Base-by-base conservation (phyloP, 2,329 filamentous ascomycete genomes). In the Talaromyces pinophilus region DNA sequence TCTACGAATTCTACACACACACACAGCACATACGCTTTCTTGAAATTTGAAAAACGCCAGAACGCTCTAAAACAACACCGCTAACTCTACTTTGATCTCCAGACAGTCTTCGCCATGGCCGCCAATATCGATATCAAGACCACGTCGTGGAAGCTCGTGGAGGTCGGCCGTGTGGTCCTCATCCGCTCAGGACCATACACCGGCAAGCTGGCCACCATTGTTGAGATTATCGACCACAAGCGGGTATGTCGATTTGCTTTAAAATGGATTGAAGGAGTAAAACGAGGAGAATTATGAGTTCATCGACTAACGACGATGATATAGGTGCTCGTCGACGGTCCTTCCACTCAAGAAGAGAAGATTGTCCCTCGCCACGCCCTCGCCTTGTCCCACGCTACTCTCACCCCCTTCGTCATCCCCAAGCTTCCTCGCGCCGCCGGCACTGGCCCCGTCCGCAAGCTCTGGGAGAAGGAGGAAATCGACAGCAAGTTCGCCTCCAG, bases 191-290 rank as follows among this genome's bases (percentile, higher is more conserved):
- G 93, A 80, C 89, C 90, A 77, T 91, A 85, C 86, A 85, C 86
- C 75, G 93, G 93, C 85, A 92, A 92, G 82, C 88, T 98, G 77
- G 96, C 93, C 78, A 86, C 90, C 78, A 94, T 99, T 80, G 93
- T 97, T 84, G 94, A 99, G 90, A 98, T 99, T 84, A 95, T 99
- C 86, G 95, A 99, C 86, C 94, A 99, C 91, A 97, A 97, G 89
- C 93, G 95, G 85, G 95, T 99, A 96, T 82, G 95, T 92, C 57
- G 57, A 60, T 13, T 42, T n/a, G 38, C 65, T 59, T 60, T 54
- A 2, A 22, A 7, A 30, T 33, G 22, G 25, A 13, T 19, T 30
- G 3, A 46, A 10, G 19, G 25, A 60, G n/a, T 5, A 25, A 25
- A 1, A 35, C 3, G 15, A 25, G 57, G 22, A 42, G 40, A 22